phyloP scores from a whole-genome alignment of 2,329 filamentous ascomycete genomes.

The Diaporthe helianthi region DNA sequence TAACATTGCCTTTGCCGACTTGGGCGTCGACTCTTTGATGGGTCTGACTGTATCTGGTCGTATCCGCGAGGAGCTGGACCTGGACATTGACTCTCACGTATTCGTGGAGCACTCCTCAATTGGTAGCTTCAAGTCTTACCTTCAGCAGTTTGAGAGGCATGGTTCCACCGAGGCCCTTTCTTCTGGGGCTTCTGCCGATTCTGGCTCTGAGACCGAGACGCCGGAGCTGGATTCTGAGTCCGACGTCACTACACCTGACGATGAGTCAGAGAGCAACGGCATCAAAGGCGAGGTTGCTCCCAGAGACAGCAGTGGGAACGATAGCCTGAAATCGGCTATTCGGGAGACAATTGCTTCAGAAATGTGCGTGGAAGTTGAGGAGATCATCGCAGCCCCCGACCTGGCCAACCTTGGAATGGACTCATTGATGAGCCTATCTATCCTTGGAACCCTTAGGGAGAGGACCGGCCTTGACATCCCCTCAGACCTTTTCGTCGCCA shows the following conservation, averaged over 20 bases:
- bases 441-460: slow-evolving; percentile 61
- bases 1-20: slow-evolving; percentile 61
- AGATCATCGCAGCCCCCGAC: slow-evolving; percentile 61
- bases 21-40: slow-evolving; percentile 69
- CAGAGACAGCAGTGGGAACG: slow-evolving; percentile 42
- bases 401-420: slow-evolving; percentile 66
- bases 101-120: slow-evolving; percentile 63
- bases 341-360: slow-evolving; percentile 74
- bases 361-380: slow-evolving; percentile 74
- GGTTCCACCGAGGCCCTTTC: slow-evolving; percentile 40
- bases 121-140: slow-evolving; percentile 57
- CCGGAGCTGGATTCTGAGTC: slow-evolving; percentile 49
- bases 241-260: slow-evolving; percentile 59
- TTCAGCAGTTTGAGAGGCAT: slow-evolving; percentile 48
- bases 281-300: slow-evolving; percentile 49
- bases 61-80: slow-evolving; percentile 63
- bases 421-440: slow-evolving; percentile 63
- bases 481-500: slow-evolving; percentile 66
- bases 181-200: slow-evolving; percentile 45
- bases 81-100: slow-evolving; percentile 59
- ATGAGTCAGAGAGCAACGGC: slow-evolving; percentile 58
- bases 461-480: slow-evolving; percentile 62
- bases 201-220: slow-evolving; percentile 38
- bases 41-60: slow-evolving; percentile 63
- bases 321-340: slow-evolving; percentile 59